Evolutionary conservation across 768 basidiomycete genomes (phyloP).

Genomic region (Boletus edulis): DNA sequence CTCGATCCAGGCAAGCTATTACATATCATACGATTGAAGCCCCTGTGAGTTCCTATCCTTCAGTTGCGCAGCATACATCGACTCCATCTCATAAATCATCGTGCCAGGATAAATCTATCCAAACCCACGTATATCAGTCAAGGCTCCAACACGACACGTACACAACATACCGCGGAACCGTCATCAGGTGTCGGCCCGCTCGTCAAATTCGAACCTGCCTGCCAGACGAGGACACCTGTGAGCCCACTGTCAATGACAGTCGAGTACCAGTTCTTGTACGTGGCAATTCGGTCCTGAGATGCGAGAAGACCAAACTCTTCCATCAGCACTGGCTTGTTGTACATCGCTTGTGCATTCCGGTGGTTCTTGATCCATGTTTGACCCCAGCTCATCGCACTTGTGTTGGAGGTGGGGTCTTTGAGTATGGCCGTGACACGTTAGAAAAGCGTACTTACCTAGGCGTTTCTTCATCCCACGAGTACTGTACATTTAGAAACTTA

Average conservation of each 20-base stretch:
- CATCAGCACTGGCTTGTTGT: constrained; percentile 60
- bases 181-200: constrained; percentile 48
- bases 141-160: neutral
- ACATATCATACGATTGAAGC: too few relatives aligned
- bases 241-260: constrained; percentile 50
- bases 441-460: constrained; percentile 1
- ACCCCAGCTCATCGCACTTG: constrained; percentile 42
- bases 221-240: constrained; percentile 64
- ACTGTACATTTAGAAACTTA: constrained; percentile 25
- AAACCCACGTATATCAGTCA: neutral
- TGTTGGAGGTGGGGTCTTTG: neutral
- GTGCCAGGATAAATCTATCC: constrained; percentile 11
- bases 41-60: neutral
- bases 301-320: constrained; percentile 61
- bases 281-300: constrained; percentile 34
- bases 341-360: constrained; percentile 44
- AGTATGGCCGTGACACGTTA: too few relatives aligned
- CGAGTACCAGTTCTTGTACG: constrained; percentile 55
- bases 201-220: constrained; percentile 40
- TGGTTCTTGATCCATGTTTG: constrained; percentile 64
- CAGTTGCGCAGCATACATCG: constrained; percentile 2
- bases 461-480: constrained; percentile 45
- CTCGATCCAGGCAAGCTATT: too few relatives aligned
- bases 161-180: constrained; percentile 38
- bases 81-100: constrained; percentile 13